Evolutionary conservation across 2,329 filamentous ascomycete species (phyloP).

Genomic region (Pestalotiopsis sp.): DNA sequence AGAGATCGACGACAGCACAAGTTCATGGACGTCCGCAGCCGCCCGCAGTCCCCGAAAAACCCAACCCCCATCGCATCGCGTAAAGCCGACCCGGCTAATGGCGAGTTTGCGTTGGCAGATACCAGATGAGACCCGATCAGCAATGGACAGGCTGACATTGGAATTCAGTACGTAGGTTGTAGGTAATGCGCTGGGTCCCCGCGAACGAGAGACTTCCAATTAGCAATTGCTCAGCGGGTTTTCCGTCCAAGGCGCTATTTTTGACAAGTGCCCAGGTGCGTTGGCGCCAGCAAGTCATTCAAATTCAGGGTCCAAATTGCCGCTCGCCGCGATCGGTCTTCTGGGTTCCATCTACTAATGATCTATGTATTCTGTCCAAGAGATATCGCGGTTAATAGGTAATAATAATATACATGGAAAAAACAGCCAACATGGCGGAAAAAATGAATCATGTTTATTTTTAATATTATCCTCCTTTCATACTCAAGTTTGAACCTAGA

Average conservation of each 20-base stretch:
- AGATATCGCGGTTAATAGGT: neutral
- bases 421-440: neutral
- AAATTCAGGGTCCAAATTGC: constrained; percentile 6
- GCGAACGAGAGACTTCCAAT: constrained; percentile 1
- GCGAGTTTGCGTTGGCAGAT: neutral
- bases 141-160: neutral
- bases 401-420: neutral
- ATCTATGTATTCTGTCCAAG: neutral
- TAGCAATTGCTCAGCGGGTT: constrained; percentile 1
- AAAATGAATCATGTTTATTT: neutral
- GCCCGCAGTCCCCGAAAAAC: neutral
- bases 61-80: neutral
- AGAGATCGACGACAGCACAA: neutral
- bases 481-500: neutral
- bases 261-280: neutral
- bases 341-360: neutral
- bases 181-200: neutral
- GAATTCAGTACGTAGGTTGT: neutral
- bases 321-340: constrained; percentile 1
- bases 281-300: neutral
- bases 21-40: neutral
- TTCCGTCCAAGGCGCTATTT: neutral
- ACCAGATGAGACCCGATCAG: neutral
- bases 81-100: neutral
- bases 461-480: neutral